Conservation (phyloP, 371 early-diverging fungal species). For the Lichtheimia hyalospora region DNA sequence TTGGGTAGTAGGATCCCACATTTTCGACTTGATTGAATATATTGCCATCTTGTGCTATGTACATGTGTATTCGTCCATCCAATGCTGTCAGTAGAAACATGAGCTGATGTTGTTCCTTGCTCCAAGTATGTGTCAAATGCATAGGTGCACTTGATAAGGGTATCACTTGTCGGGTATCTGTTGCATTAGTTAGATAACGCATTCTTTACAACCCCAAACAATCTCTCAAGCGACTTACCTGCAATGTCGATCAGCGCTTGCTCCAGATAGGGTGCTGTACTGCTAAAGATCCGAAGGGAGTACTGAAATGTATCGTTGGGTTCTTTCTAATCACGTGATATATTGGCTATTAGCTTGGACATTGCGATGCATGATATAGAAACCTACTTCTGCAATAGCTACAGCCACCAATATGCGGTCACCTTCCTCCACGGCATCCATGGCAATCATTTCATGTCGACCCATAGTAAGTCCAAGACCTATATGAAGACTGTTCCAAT, state of each 20-base stretch:
- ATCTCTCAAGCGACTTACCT: too few relatives aligned
- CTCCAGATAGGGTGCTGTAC: constrained; percentile 30
- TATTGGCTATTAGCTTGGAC: background rate
- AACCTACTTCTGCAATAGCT: constrained; percentile 38
- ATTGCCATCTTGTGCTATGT: constrained; percentile 22
- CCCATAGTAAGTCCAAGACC: constrained; percentile 38
- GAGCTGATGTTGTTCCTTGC: constrained; percentile 18
- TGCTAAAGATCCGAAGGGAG: constrained; percentile 35
- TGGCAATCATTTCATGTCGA: constrained; percentile 41
- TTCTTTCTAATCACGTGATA: constrained; percentile 19
- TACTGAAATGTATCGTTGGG: constrained; percentile 24
- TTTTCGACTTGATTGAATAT: constrained; percentile 1
- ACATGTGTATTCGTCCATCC: constrained; percentile 48
- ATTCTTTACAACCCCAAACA: too few relatives aligned
- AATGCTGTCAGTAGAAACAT: constrained; percentile 42
- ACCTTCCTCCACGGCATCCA: constrained; percentile 39
- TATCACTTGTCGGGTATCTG: constrained; percentile 42
- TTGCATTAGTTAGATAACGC: background rate
- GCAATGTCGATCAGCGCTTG: constrained; percentile 32
- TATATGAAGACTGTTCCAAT: constrained; percentile 45
- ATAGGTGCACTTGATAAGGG: constrained; percentile 40
- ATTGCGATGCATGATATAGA: too few relatives aligned
- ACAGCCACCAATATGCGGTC: constrained; percentile 25
- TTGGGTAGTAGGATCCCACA: constrained; percentile 29
- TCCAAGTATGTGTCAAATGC: constrained; percentile 47